Conservation (phyloP, 2,329 filamentous ascomycete genomes). For the Ciborinia camelliae region DNA sequence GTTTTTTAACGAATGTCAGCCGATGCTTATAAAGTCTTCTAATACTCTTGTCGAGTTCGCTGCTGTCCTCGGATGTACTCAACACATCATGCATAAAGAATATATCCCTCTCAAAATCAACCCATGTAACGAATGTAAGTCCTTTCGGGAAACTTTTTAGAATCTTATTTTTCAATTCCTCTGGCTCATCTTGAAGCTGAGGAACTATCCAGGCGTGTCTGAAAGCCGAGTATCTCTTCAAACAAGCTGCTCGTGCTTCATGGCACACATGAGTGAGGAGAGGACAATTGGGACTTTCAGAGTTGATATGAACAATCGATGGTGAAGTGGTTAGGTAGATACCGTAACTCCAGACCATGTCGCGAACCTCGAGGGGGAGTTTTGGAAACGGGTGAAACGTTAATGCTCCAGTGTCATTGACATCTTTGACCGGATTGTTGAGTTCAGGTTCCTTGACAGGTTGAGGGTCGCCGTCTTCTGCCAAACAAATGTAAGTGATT, state of each 20-base stretch:
- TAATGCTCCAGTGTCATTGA: not conserved
- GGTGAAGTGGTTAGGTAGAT: not conserved
- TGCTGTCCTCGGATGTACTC: too few relatives aligned
- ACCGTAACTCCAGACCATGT: not conserved
- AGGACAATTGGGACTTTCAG: not conserved
- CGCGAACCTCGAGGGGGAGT: not conserved
- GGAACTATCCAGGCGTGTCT: not conserved
- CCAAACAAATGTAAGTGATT: not conserved
- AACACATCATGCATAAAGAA: not conserved
- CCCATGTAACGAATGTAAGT: not conserved
- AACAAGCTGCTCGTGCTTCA: not conserved
- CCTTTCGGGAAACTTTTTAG: fast-evolving
- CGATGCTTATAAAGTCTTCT: not conserved
- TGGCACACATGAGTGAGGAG: not conserved
- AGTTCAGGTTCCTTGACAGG: not conserved
- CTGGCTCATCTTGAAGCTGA: fast-evolving
- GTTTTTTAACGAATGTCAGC: not conserved
- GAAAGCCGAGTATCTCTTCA: not conserved
- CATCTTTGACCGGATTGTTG: not conserved
- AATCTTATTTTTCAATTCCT: not conserved
- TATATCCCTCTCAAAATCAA: not conserved
- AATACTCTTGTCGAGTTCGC: too few relatives aligned
- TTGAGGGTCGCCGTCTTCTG: not conserved
- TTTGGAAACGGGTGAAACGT: not conserved
- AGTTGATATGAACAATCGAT: not conserved